Evolutionary conservation across 2,329 filamentous ascomycete genomes (phyloP), one percentile per base, ranked within the genome.

Genomic region (Hypoxylon sp.): DNA sequence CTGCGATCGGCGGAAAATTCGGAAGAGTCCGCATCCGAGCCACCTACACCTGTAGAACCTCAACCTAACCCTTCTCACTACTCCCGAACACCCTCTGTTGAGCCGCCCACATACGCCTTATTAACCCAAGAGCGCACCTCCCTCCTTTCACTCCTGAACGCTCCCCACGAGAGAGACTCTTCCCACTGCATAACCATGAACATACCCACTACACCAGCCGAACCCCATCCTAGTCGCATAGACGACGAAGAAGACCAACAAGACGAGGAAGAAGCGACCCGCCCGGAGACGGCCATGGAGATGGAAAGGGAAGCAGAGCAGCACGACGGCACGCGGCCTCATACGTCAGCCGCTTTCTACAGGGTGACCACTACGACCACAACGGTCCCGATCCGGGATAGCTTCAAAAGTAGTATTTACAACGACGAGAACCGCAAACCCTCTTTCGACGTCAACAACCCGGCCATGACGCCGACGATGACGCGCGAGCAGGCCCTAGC

Each of bases 401-500:
- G 29, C 58, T 80, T 47, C 29, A 43, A 32, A 23, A 51, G 21
- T 23, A 29, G 16, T 34, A 48, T 11, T 46, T 12, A 23, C 30
- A 11, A 11, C 41, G 45, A 41, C 52, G 29, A 39, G 37, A 56
- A 48, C 62, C 71, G 75, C 58, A 70, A 70, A 6, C 79, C 80
- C 3, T 81, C 79, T 8, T 88, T 88, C 70, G 86, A 88, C 74
- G 74, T 81, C 41, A 84, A 79, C 64, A 85, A 88, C 74, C 85
- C 86, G 19, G 87, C 87, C 8, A 76, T 90, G 65, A 89, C 85
- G 43, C 87, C 88, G 4, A 90, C 88, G 39, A 88, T 90, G 86
- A 87, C 87, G 25, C 85, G 92, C 57, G 92, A 93, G 76, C 85
- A 93, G 77, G 91, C 91, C 2, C 84, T 95, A 14, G 90, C 90